phyloP scores from a whole-genome alignment of 371 early-diverging fungal species.

The Choanephora cucurbitarum region DNA sequence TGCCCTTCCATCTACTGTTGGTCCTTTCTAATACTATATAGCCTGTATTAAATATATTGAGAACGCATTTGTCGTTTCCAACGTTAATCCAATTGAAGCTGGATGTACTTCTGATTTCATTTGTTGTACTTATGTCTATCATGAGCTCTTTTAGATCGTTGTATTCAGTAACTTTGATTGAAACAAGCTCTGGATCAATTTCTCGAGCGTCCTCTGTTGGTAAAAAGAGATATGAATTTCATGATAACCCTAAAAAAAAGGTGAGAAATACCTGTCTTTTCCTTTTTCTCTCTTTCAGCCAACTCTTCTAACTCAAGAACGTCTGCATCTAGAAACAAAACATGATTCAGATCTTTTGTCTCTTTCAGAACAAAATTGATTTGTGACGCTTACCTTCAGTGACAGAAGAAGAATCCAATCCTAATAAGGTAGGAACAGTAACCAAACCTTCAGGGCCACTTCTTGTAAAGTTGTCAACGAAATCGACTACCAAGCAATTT shows the following conservation, averaged over 20 bases:
- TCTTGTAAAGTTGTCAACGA: conserved; percentile 68
- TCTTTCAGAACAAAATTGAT: not conserved
- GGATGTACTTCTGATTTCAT: conserved; percentile 31
- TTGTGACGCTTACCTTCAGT: conserved; percentile 21
- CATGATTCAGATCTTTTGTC: not conserved
- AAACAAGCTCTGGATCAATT: conserved; percentile 19
- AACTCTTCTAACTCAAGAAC: conserved; percentile 11
- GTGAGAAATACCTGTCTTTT: not conserved
- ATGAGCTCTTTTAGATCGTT: conserved; percentile 53
- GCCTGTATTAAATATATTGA: conserved; percentile 32
- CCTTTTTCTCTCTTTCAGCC: conserved; percentile 8
- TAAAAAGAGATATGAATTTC: not conserved
- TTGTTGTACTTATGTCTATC: conserved; percentile 38
- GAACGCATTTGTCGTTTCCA: conserved; percentile 40
- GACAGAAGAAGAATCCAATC: conserved; percentile 54
- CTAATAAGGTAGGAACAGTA: conserved; percentile 71
- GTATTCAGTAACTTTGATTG: conserved; percentile 54
- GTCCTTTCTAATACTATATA: conserved; percentile 23
- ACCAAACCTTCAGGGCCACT: conserved; percentile 45
- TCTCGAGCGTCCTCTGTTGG: conserved; percentile 17
- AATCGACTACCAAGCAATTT: conserved; percentile 86
- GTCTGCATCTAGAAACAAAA: conserved; percentile 7
- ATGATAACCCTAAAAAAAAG: too few species aligned
- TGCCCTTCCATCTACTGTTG: conserved; percentile 25
- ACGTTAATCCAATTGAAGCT: conserved; percentile 53